phyloP scores from a whole-genome alignment of 306 rosid species.

The cucumber (Cucumis sativus) region Cucumber_9930_V3 NC_026655.2:28221001-28221500 shows the following conservation, averaged over 20 bases:
- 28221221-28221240: background rate
- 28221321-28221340: background rate
- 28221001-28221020: background rate
- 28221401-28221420: slow-evolving; percentile 72
- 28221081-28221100: background rate
- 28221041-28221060: background rate
- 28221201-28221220: slow-evolving; percentile 5
- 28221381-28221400: background rate
- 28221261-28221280: background rate
- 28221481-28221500: slow-evolving; percentile 91
- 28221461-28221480: slow-evolving; percentile 96
- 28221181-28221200: background rate
- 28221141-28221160: background rate
- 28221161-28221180: slow-evolving; percentile 5
- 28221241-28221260: background rate
- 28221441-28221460: slow-evolving; percentile 85
- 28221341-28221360: background rate
- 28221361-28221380: slow-evolving; percentile 15
- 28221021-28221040: background rate
- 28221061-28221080: background rate
- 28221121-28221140: background rate
- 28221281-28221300: background rate
- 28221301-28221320: background rate
- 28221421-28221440: slow-evolving; percentile 94
- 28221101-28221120: background rate